Percentiles rank a stretch among this genome's conserved stretches.
These are phyloP conservation scores for Zygoascus sp. DNA, from an alignment of 1,139 yeast genomes.

Conservation along the genomic window DNA sequence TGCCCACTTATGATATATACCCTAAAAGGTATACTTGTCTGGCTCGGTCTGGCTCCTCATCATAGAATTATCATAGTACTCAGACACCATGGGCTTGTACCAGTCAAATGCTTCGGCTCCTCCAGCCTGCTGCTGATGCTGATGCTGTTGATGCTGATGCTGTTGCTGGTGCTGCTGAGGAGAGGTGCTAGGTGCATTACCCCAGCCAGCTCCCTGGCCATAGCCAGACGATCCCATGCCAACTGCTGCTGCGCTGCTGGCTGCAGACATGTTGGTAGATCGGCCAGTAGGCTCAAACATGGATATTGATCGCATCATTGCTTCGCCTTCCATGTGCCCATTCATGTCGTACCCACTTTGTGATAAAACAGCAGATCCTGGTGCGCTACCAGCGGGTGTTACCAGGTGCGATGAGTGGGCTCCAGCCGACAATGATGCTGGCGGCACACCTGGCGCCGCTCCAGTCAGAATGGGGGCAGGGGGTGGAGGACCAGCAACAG, in stretches of 20 bases:
- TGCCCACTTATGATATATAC: too few species aligned
- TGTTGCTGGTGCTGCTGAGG: constrained; percentile 9
- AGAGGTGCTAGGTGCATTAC: constrained; percentile 2
- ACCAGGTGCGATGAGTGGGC: background rate
- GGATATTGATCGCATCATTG: constrained; percentile 12
- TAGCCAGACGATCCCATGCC: background rate
- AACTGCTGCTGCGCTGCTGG: background rate
- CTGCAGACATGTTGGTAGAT: constrained; percentile 1
- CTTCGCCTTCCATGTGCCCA: constrained; percentile 8
- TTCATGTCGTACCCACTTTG: background rate
- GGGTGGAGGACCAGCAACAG: constrained; percentile 8
- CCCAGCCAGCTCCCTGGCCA: background rate
- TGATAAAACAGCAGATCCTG: constrained; percentile 4
- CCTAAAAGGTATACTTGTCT: constrained; percentile 6
- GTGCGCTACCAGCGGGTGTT: background rate
- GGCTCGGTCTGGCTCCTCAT: constrained; percentile 12
- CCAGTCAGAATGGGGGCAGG: constrained; percentile 2
- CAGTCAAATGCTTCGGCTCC: constrained; percentile 4
- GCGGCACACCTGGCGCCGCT: background rate
- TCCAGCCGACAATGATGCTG: constrained; percentile 5
- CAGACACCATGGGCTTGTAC: constrained; percentile 3
- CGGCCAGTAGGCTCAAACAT: constrained; percentile 10
- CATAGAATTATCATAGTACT: constrained; percentile 9
- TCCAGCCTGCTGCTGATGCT: constrained; percentile 3
- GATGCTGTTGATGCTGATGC: background rate